Base-by-base conservation (phyloP, 192 early-diverging fungal species). In the Mortierella antarctica region DNA sequence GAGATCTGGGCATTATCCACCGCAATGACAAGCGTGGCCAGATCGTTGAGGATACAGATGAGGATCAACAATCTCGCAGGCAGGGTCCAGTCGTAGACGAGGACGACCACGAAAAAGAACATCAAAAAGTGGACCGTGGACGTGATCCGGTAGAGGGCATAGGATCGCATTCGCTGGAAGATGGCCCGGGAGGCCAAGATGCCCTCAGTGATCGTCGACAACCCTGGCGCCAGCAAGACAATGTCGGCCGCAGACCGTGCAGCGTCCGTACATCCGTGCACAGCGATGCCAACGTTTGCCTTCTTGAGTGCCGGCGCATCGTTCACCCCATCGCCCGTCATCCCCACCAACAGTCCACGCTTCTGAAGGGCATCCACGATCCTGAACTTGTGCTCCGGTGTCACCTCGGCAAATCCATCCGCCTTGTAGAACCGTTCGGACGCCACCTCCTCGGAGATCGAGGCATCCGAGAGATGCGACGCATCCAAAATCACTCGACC, bases 271-370 rank as follows among this genome's bases (percentile, higher is more conserved):
- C 91, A 90, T 47, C 91, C 91, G 20, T 91, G 80, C 39, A 94
- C 91, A 46, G 93, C 93, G 71, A 94, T 94, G 49, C 93, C 93
- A 44, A 94, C 92, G 81, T 93, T 91, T 57, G 92, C 90, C 79
- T 94, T 93, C 83, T 93, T 93, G 39, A 95, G 65, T 3, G 93
- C 93, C 14, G 93, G 92, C 3, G 93, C 93, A 67, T 95, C 93
- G 78, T 95, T 95, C 6, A 94, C 92, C 83, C 93, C 93, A 68
- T 95, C 93, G 23, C 93, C 93, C 41, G 93, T 94, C 93, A 94
- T 93, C 8, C 89, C 88, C 0, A 90, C 88, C 23, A 88, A 75
- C 12, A 86, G 64, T 2, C 88, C 88, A 17, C 86, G 79, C 21
- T 89, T 85, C 65, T 94, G 93, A 5, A 94, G 61, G 15, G 89